Evolutionary conservation across 2,329 filamentous ascomycete genomes (phyloP).

Genomic region (Monosporascus sp.): DNA sequence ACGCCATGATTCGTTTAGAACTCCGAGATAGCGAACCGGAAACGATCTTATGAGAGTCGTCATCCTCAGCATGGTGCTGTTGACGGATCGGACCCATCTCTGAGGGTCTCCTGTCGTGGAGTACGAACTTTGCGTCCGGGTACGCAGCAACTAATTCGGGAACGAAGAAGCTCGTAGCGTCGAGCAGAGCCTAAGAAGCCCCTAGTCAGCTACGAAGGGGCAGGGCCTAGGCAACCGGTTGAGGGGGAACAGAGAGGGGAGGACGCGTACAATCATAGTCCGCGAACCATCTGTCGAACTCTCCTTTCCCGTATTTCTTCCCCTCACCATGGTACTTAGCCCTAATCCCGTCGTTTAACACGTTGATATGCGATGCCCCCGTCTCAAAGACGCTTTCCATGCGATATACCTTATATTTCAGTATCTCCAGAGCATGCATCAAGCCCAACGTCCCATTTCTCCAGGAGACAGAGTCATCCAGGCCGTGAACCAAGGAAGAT

Average conservation of each 20-base stretch:
- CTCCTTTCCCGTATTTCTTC: conserved; percentile 1
- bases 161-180: conserved; percentile 2
- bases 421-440: conserved; percentile 2
- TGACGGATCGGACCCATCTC: background rate
- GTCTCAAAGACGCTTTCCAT: conserved; percentile 3
- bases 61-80: background rate
- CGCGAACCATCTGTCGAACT: conserved; percentile 4
- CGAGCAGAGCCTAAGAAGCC: background rate
- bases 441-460: conserved; percentile 4
- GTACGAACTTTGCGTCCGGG: conserved; percentile 3
- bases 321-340: conserved; percentile 3
- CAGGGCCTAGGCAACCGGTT: background rate
- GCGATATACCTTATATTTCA: conserved; percentile 2
- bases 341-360: conserved; percentile 1
- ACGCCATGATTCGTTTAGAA: too few species aligned
- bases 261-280: background rate
- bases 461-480: background rate
- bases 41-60: background rate
- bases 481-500: background rate
- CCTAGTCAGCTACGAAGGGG: background rate
- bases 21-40: background rate
- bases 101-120: conserved; percentile 1
- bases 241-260: background rate
- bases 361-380: conserved; percentile 1
- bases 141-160: conserved; percentile 3